phyloP scores from a whole-genome alignment of 2,329 filamentous ascomycete species.

The Apiospora kogelbergensis region DNA sequence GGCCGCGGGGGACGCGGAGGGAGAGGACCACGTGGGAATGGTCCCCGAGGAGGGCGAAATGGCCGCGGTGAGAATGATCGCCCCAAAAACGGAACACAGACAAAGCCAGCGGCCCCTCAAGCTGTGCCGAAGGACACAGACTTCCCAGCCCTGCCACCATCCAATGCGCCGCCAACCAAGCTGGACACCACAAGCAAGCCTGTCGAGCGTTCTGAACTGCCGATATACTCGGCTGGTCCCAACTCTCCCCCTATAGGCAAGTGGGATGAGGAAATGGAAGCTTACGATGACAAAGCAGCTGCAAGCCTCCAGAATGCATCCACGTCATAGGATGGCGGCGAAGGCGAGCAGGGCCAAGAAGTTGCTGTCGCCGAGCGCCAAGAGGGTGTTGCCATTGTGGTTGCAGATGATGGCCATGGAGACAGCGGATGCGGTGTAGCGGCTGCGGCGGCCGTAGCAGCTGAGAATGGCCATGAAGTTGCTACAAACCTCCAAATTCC shows the following conservation, averaged over 20 bases:
- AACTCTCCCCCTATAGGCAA: constrained; percentile 42
- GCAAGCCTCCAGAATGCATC: background rate
- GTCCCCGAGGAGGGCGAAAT: constrained; percentile 27
- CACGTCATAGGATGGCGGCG: background rate
- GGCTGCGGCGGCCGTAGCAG: too few species aligned
- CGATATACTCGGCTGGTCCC: constrained; percentile 29
- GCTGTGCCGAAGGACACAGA: constrained; percentile 35
- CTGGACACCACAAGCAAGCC: constrained; percentile 23
- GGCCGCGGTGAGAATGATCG: constrained; percentile 31
- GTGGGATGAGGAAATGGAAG: constrained; percentile 62
- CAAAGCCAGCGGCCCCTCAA: constrained; percentile 22
- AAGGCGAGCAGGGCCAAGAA: too few species aligned
- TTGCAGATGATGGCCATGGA: too few species aligned
- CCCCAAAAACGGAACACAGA: constrained; percentile 19
- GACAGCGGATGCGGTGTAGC: too few species aligned
- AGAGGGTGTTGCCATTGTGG: too few species aligned
- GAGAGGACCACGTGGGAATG: constrained; percentile 28
- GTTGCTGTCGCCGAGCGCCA: too few species aligned
- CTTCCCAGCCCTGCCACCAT: constrained; percentile 40
- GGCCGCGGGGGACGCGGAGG: constrained; percentile 33
- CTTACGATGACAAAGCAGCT: constrained; percentile 38
- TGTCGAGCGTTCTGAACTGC: constrained; percentile 14
- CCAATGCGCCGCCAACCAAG: constrained; percentile 23
- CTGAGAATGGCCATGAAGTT: too few species aligned
- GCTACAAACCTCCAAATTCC: too few species aligned